These are phyloP conservation scores for Candida corydali DNA, from an alignment of 805 yeast genomes.

Conservation along the genomic window DNA sequence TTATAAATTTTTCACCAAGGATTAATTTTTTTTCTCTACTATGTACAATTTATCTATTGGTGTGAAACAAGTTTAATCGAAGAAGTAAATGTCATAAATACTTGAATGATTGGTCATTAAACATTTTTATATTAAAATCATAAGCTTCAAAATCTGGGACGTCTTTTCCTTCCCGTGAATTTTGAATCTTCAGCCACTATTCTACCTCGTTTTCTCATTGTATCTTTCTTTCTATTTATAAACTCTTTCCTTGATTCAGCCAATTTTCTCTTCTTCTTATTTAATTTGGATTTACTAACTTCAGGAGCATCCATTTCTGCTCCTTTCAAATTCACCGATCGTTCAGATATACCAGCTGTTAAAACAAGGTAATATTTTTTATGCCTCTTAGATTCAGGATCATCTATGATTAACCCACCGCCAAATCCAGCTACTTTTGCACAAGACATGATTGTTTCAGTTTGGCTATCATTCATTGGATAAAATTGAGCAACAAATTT, in stretches of 20 bases:
- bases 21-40: too few species aligned
- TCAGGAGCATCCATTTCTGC: slow-evolving; percentile 73
- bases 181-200: slow-evolving; percentile 85
- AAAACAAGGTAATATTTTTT: slow-evolving; percentile 87
- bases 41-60: too few species aligned
- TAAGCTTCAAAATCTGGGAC: slow-evolving; percentile 35
- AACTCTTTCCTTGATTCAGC: slow-evolving; percentile 76
- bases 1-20: not conserved
- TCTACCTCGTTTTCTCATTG: slow-evolving; percentile 89
- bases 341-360: slow-evolving; percentile 78
- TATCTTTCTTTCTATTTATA: slow-evolving; percentile 86
- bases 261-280: slow-evolving; percentile 38
- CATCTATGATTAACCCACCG: slow-evolving; percentile 92
- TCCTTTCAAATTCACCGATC: slow-evolving; percentile 71
- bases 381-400: slow-evolving; percentile 87
- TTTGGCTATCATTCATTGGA: slow-evolving; percentile 86
- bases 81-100: too few species aligned
- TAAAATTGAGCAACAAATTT: slow-evolving; percentile 97
- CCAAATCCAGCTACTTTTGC: slow-evolving; percentile 95
- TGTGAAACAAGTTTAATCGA: too few species aligned
- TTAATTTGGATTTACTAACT: slow-evolving; percentile 34
- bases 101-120: too few species aligned
- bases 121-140: too few species aligned
- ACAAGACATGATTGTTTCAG: slow-evolving; percentile 68
- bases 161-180: slow-evolving; percentile 76